Conservation (phyloP, 2,329 filamentous ascomycete species). For the Venturia nashicola region DNA sequence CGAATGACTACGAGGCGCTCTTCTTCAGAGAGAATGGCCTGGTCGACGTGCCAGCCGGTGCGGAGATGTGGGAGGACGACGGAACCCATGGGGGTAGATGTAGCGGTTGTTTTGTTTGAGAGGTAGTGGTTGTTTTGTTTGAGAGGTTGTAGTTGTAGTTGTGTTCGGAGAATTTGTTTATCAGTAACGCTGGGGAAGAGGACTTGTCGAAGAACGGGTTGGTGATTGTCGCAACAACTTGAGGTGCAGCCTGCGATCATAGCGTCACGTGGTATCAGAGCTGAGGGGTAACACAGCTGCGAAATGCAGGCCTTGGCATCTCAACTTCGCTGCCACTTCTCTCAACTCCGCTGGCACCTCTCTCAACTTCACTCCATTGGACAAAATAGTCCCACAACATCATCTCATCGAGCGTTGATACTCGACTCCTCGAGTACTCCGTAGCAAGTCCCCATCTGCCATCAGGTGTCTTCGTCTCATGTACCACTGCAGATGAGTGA, state of each 20-base stretch:
- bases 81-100: constrained; percentile 49
- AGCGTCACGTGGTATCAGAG: too few relatives aligned
- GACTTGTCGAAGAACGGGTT: not conserved
- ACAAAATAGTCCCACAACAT: too few relatives aligned
- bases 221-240: not conserved
- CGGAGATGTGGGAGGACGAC: constrained; percentile 84
- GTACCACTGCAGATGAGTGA: not conserved
- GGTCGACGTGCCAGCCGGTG: constrained; percentile 96
- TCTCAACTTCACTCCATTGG: too few relatives aligned
- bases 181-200: not conserved
- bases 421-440: too few relatives aligned
- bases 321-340: too few relatives aligned
- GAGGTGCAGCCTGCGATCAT: too few relatives aligned
- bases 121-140: not conserved
- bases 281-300: too few relatives aligned
- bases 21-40: constrained; percentile 72
- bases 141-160: too few relatives aligned
- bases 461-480: not conserved
- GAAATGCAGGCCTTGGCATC: too few relatives aligned
- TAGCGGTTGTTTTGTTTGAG: not conserved
- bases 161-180: too few relatives aligned
- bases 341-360: too few relatives aligned
- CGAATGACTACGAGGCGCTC: constrained; percentile 88
- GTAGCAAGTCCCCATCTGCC: not conserved
- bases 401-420: too few relatives aligned